Conservation (phyloP, 306 rosid genomes). For the Vigna trinervia region DNA sequence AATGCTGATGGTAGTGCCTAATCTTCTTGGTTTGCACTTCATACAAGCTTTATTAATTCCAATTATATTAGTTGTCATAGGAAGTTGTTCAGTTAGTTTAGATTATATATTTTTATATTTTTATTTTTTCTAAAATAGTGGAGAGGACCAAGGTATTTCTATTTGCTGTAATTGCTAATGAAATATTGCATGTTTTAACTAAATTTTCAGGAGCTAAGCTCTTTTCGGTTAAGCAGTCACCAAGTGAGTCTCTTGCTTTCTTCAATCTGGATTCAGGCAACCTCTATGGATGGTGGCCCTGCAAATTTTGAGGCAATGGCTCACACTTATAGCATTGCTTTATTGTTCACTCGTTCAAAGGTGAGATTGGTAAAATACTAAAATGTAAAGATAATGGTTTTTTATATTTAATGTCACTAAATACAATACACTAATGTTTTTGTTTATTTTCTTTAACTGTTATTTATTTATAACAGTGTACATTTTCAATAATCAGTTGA, state of each 20-base stretch:
- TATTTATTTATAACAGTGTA: slow-evolving; percentile 4
- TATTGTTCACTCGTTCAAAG: slow-evolving; percentile 83
- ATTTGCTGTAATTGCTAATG: slow-evolving; percentile 32
- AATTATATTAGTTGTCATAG: slow-evolving; percentile 23
- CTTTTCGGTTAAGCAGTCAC: slow-evolving; percentile 88
- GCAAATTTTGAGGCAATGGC: slow-evolving; percentile 95
- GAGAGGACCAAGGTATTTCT: slow-evolving; percentile 11
- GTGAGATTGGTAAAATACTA: slow-evolving; percentile 52
- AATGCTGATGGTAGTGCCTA: background rate
- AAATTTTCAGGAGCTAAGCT: slow-evolving; percentile 69
- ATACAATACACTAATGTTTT: slow-evolving; percentile 11
- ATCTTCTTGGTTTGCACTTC: slow-evolving; percentile 18
- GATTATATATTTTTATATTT: slow-evolving; percentile 13
- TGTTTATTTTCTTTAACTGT: slow-evolving; percentile 9
- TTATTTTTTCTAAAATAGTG: background rate
- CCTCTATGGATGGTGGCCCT: slow-evolving; percentile 70
- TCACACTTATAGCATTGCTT: slow-evolving; percentile 73
- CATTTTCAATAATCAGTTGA: slow-evolving; percentile 7
- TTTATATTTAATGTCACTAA: slow-evolving; percentile 18
- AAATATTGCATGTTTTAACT: slow-evolving; percentile 26
- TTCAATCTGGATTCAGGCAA: slow-evolving; percentile 97
- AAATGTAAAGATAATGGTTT: slow-evolving; percentile 36
- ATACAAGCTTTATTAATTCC: slow-evolving; percentile 10
- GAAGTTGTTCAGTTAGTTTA: slow-evolving; percentile 16
- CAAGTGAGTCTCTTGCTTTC: slow-evolving; percentile 96